Evolutionary conservation across 345 rosid genomes (phyloP).

Genomic region (Eucalyptus caleyi): DNA sequence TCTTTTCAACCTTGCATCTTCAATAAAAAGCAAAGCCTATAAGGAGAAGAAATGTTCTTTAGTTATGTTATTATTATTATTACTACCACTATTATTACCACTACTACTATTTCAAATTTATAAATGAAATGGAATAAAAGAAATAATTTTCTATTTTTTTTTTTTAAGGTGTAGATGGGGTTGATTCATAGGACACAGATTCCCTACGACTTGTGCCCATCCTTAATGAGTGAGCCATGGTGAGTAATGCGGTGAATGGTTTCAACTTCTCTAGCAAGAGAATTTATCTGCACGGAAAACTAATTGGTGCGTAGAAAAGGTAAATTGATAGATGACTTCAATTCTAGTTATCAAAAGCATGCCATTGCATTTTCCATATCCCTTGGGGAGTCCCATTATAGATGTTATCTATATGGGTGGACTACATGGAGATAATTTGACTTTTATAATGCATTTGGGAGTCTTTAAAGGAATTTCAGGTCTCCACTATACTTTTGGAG

Average conservation of each 20-base stretch:
- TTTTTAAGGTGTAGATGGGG: background rate
- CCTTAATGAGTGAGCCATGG: background rate
- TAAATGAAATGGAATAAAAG: too few species aligned
- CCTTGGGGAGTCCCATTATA: background rate
- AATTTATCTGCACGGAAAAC: too few species aligned
- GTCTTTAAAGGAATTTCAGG: background rate
- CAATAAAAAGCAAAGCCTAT: background rate
- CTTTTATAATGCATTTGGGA: background rate
- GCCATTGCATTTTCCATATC: background rate
- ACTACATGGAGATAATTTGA: background rate
- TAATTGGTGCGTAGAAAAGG: accelerated
- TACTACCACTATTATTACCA: too few species aligned
- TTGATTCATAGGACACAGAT: background rate
- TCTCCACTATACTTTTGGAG: background rate
- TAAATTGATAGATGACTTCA: background rate
- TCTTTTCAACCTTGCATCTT: background rate
- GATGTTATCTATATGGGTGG: background rate
- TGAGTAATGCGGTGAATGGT: background rate
- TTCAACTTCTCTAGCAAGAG: background rate
- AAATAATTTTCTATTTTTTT: too few species aligned
- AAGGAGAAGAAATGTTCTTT: background rate
- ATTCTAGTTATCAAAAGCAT: background rate
- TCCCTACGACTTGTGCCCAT: accelerated
- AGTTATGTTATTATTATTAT: too few species aligned
- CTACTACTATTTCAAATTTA: too few species aligned